Percentiles rank a stretch among this genome's conserved stretches.
These are phyloP conservation scores for Pythium aristosporum DNA, from an alignment of 352 stramenopile species.

Conservation along the genomic window DNA sequence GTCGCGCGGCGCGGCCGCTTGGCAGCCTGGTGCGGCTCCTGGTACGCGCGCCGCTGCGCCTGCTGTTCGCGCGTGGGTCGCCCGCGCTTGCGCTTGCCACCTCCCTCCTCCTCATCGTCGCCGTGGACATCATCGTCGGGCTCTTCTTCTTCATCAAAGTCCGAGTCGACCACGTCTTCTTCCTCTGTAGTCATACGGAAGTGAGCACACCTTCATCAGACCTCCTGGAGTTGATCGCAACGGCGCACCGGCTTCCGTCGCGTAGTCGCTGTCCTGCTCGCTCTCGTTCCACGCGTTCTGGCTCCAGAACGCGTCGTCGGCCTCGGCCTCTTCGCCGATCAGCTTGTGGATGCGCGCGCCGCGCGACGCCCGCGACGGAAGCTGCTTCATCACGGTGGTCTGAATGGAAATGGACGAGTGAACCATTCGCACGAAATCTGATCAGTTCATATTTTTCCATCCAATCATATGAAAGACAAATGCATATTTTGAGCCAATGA, in stretches of 20 bases:
- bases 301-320: constrained; percentile 86
- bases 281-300: constrained; percentile 86
- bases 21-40: constrained; percentile 28
- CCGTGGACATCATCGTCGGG: constrained; percentile 81
- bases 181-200: constrained; percentile 52
- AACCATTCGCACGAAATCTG: background rate
- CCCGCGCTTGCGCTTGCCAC: constrained; percentile 30
- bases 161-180: constrained; percentile 85
- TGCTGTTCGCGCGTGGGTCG: constrained; percentile 10
- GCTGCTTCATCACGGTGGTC: constrained; percentile 17
- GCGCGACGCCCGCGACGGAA: constrained; percentile 65
- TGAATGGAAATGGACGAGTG: background rate
- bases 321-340: constrained; percentile 84
- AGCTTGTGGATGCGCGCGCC: constrained; percentile 83
- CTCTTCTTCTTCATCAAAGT: constrained; percentile 85
- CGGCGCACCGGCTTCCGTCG: constrained; percentile 76
- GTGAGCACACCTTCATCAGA: background rate
- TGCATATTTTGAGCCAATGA: constrained; percentile 15
- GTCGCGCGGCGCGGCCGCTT: constrained; percentile 12
- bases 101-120: constrained; percentile 58
- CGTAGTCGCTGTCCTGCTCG: constrained; percentile 85
- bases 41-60: constrained; percentile 23
- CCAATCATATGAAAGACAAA: constrained; percentile 7
- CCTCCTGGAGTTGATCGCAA: background rate
- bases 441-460: background rate